Evolutionary conservation across 345 rosid genomes (phyloP).

Genomic region (Populus davidiana): DNA sequence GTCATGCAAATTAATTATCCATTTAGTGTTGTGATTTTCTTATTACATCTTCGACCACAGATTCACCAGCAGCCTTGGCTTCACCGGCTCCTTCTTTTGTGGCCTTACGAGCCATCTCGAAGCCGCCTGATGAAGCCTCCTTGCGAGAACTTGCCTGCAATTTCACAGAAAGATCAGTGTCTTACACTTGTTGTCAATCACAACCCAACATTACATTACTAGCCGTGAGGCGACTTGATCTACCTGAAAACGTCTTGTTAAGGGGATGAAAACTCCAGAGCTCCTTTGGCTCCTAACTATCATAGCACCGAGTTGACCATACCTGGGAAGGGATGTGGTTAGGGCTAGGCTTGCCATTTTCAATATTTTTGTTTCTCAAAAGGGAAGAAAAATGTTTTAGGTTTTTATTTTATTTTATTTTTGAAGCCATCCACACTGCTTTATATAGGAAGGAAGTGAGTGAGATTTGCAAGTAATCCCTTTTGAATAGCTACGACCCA

Average conservation of each 20-base stretch:
- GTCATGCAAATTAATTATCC: too few species aligned
- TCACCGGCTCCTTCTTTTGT: conserved; percentile 15
- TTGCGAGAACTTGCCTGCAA: conserved; percentile 11
- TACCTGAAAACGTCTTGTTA: conserved; percentile 26
- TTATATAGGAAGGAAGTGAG: conserved; percentile 1
- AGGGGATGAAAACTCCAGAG: conserved; percentile 20
- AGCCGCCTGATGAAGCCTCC: conserved; percentile 5
- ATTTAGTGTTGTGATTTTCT: too few species aligned
- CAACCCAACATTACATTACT: too few species aligned
- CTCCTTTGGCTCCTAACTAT: conserved; percentile 12
- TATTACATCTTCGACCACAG: conserved; percentile 21
- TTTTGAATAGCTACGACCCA: conserved; percentile 3
- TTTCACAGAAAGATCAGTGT: neutral
- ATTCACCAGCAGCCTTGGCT: conserved; percentile 4
- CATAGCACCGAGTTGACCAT: conserved; percentile 1
- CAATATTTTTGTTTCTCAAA: neutral
- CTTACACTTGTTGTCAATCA: too few species aligned
- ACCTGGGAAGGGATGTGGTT: conserved; percentile 8
- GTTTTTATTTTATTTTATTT: too few species aligned
- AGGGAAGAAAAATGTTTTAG: too few species aligned
- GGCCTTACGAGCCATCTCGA: conserved; percentile 3
- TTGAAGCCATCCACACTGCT: neutral
- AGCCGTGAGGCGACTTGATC: neutral
- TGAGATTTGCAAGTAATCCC: neutral
- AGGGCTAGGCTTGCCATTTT: conserved; percentile 23